These are phyloP conservation scores for Senna siamea DNA, from an alignment of 306 rosid genomes.

Conservation along the genomic window DNA sequence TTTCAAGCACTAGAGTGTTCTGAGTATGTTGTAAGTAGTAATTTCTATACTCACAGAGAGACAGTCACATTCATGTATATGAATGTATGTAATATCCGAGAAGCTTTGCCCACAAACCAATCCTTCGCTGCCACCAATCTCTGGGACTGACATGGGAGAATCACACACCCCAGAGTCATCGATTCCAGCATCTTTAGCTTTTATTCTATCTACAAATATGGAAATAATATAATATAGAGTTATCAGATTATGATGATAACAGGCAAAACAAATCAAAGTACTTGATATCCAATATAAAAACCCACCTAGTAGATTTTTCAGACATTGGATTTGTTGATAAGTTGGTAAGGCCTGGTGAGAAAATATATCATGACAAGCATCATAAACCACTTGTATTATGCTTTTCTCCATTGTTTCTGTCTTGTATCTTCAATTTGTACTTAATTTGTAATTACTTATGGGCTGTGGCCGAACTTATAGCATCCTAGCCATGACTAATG, in stretches of 20 bases:
- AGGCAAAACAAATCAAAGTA: neutral
- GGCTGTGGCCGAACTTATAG: neutral
- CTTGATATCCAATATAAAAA: neutral
- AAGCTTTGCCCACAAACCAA: slow-evolving; percentile 49
- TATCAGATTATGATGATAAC: no score
- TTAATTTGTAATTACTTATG: neutral
- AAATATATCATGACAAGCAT: slow-evolving; percentile 49
- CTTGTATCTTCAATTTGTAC: no score
- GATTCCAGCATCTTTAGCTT: slow-evolving; percentile 59
- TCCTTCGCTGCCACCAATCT: slow-evolving; percentile 36
- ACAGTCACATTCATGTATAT: slow-evolving; percentile 56
- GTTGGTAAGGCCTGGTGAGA: slow-evolving; percentile 47
- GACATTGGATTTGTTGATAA: slow-evolving; percentile 54
- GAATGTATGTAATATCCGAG: slow-evolving; percentile 61
- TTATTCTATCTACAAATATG: slow-evolving; percentile 44
- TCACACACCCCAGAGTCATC: no score
- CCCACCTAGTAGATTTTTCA: slow-evolving; percentile 47
- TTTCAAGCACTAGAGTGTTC: no score
- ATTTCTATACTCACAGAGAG: slow-evolving; percentile 49
- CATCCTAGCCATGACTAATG: neutral
- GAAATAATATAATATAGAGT: no score
- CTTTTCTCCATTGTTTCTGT: slow-evolving; percentile 37
- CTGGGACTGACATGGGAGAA: no score
- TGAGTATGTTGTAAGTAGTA: no score
- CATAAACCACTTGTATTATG: slow-evolving; percentile 58